A percentile compares a stretch with the other conserved stretches of the same genome.
These are phyloP conservation scores for Gigaspora rosea DNA, from an alignment of 192 early-diverging fungal species.

Conservation along the genomic window DNA sequence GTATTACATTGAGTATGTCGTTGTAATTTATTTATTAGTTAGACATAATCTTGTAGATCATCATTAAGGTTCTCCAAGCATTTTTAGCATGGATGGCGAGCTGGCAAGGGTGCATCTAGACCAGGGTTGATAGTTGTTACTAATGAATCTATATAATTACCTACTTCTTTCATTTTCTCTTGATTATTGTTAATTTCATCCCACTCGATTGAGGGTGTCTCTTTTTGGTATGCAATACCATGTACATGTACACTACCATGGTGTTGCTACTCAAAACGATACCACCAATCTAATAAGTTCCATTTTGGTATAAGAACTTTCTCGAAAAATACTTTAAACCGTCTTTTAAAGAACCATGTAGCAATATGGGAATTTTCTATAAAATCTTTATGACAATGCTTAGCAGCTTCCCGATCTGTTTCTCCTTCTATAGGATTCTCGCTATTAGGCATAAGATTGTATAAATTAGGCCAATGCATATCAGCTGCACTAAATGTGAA, in stretches of 20 bases:
- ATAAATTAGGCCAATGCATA: not conserved
- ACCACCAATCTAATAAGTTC: not conserved
- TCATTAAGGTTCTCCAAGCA: too few relatives aligned
- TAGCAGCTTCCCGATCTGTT: not conserved
- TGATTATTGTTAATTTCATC: not conserved
- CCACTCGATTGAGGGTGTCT: not conserved
- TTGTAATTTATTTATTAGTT: too few relatives aligned
- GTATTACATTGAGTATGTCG: too few relatives aligned
- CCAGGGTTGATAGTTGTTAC: too few relatives aligned
- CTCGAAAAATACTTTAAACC: not conserved
- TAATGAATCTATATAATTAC: too few relatives aligned
- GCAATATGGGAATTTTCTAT: conserved; percentile 9
- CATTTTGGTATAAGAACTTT: not conserved
- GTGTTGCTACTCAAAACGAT: not conserved
- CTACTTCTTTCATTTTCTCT: not conserved
- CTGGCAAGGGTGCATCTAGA: too few relatives aligned
- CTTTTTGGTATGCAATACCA: conserved; percentile 7
- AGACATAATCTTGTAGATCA: too few relatives aligned
- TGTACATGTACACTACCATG: not conserved
- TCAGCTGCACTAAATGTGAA: too few relatives aligned
- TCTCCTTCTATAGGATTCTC: not conserved
- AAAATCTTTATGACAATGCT: not conserved
- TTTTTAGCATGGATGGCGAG: too few relatives aligned
- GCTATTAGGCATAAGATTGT: not conserved
- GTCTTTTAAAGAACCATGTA: not conserved